Conservation (phyloP, 2,329 filamentous ascomycete genomes). For the Metarhizium brunneum region DNA sequence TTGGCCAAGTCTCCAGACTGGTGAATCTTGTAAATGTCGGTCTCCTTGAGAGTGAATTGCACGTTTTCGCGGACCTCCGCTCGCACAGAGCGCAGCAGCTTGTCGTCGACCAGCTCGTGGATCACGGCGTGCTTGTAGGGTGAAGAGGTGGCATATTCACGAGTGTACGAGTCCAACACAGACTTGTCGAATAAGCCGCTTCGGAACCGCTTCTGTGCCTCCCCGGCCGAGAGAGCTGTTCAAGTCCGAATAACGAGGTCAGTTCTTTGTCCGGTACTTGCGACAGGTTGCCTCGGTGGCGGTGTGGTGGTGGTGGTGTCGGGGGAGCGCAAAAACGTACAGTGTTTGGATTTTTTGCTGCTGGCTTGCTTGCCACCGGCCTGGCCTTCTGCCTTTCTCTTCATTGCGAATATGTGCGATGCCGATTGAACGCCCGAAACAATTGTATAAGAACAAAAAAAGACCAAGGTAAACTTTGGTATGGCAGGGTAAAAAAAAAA, state of each 20-base stretch:
- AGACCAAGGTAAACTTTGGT: too few relatives aligned
- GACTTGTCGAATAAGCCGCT: conserved; percentile 54
- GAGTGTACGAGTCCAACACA: conserved; percentile 49
- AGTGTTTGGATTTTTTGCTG: conserved; percentile 45
- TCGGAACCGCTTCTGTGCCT: conserved; percentile 52
- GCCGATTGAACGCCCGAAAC: too few relatives aligned
- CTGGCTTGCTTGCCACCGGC: conserved; percentile 30
- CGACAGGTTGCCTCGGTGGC: too few relatives aligned
- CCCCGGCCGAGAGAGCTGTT: conserved; percentile 37
- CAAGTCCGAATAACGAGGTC: background rate
- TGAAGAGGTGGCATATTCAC: conserved; percentile 52
- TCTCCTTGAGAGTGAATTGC: conserved; percentile 95
- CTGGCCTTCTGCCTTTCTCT: conserved; percentile 48
- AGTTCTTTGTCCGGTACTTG: background rate
- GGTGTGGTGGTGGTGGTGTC: background rate
- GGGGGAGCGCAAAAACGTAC: conserved; percentile 21
- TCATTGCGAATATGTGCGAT: conserved; percentile 28
- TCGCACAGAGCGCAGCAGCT: conserved; percentile 77
- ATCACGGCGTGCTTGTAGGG: conserved; percentile 94
- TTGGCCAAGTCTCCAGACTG: conserved; percentile 97
- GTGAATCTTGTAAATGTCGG: conserved; percentile 99
- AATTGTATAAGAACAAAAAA: too few relatives aligned
- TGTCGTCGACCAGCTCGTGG: conserved; percentile 65
- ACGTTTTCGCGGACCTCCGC: conserved; percentile 84
- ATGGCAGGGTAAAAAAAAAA: background rate